Evolutionary conservation across 768 basidiomycete species (phyloP), one percentile per base, ranked within the genome.

Genomic region (Amylocystis lapponica): DNA sequence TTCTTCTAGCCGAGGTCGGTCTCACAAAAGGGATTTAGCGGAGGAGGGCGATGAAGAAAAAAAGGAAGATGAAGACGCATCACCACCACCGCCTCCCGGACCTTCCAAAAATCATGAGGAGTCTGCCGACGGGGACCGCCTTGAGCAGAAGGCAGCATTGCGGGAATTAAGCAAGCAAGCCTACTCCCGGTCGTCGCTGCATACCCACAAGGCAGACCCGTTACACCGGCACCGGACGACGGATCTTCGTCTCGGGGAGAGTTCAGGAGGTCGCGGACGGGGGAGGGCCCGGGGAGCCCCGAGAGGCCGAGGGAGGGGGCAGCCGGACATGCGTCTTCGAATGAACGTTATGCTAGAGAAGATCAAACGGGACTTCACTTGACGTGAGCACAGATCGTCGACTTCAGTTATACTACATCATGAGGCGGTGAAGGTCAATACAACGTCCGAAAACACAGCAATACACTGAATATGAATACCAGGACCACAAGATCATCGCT

Each of bases 341-440:
- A 94, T 95, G 89, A 78, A 80, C 48, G 81, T 77, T 22, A 72
- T 95, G 72, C 73, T 95, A 45, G 87, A 90, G 61, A 83, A 84
- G 64, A 92, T 95, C 51, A 85, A 87, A 61, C 75, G 74, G 36
- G 74, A 82, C 54, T 59, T 65, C 29, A 56, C 65, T 41, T 79
- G 23, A 42, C 27, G 4, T 21, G 12, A 7, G 7, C 36, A n/a
- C 17, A 36, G 5, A 6, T 17, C 6, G 6, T 33, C n/a, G n/a
- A n/a, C n/a, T n/a, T n/a, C n/a, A n/a, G n/a, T n/a, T n/a, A n/a
- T n/a, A n/a, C n/a, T n/a, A n/a, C n/a, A n/a, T n/a, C n/a, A n/a
- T n/a, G n/a, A n/a, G n/a, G n/a, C n/a, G n/a, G n/a, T n/a, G n/a
- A n/a, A n/a, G n/a, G n/a, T n/a, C n/a, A n/a, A n/a, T n/a, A n/a